Conservation (phyloP, 257 asterid genomes). For the Nicotiana benthamiana region DNA sequence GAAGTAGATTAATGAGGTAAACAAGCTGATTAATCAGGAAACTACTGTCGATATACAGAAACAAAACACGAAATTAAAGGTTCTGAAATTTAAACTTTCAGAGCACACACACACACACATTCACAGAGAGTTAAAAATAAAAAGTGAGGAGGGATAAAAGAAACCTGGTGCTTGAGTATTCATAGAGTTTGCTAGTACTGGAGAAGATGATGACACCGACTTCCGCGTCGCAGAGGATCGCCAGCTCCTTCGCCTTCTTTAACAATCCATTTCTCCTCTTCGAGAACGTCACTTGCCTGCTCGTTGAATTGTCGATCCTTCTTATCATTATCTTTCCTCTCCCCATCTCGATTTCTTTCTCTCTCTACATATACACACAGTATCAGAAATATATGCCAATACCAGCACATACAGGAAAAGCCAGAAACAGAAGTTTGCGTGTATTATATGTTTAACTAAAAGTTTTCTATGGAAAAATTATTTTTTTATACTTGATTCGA, state of each 20-base stretch:
- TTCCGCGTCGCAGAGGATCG: conserved; percentile 2
- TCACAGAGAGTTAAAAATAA: too few relatives aligned
- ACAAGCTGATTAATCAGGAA: too few relatives aligned
- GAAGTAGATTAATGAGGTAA: too few relatives aligned
- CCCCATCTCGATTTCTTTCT: neutral
- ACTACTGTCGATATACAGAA: too few relatives aligned
- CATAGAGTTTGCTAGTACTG: conserved; percentile 11
- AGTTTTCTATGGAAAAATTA: too few relatives aligned
- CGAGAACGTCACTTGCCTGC: conserved; percentile 10
- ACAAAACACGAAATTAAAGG: too few relatives aligned
- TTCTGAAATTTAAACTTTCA: too few relatives aligned
- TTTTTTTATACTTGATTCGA: too few relatives aligned
- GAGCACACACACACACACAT: too few relatives aligned
- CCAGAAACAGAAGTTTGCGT: too few relatives aligned
- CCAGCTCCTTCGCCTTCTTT: conserved; percentile 1
- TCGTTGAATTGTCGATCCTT: conserved; percentile 4
- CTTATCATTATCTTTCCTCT: conserved; percentile 10
- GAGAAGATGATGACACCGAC: conserved; percentile 11
- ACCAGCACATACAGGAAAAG: neutral
- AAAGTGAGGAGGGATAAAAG: neutral
- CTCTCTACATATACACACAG: neutral
- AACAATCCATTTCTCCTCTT: conserved; percentile 7
- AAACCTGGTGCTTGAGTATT: conserved; percentile 6
- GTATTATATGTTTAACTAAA: too few relatives aligned
- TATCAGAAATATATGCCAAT: neutral